Evolutionary conservation across 192 early-diverging fungal genomes (phyloP).

Genomic region (Polychytrium aggregatum): DNA sequence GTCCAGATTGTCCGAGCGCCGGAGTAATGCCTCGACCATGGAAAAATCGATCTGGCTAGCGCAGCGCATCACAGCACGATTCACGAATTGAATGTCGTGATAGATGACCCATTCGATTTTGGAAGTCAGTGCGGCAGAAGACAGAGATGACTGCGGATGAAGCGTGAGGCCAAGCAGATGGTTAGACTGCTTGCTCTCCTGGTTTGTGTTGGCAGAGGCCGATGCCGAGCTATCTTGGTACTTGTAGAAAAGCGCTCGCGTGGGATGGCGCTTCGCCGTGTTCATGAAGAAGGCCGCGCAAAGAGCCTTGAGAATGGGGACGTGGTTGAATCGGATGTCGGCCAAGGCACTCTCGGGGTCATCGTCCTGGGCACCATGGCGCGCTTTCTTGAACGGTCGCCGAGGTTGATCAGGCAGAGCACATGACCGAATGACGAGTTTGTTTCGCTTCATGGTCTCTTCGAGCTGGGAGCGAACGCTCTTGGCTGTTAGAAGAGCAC

Average conservation of each 20-base stretch:
- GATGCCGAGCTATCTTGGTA: conserved; percentile 18
- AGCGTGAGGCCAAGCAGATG: conserved; percentile 22
- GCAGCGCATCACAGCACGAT: conserved; percentile 31
- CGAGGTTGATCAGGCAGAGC: no score
- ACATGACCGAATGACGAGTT: no score
- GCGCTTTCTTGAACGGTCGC: no score
- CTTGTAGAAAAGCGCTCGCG: conserved; percentile 26
- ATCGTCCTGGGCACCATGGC: no score
- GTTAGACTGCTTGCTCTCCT: no score
- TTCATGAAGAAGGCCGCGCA: conserved; percentile 40
- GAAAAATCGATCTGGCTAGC: conserved; percentile 29
- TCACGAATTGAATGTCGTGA: conserved; percentile 40
- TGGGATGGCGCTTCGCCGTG: conserved; percentile 38
- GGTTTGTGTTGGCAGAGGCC: not conserved
- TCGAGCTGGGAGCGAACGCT: conserved; percentile 33
- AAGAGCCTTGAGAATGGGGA: conserved; percentile 29
- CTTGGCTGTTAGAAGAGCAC: conserved; percentile 33
- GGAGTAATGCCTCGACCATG: conserved; percentile 30
- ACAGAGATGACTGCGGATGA: conserved; percentile 14
- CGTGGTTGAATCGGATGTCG: conserved; percentile 12
- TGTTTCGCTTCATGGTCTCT: conserved; percentile 20
- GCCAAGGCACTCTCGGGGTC: no score
- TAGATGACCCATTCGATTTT: conserved; percentile 35
- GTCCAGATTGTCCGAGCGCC: no score
- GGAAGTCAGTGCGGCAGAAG: conserved; percentile 1